A percentile compares a stretch with the other conserved stretches of the same genome.
Conservation (phyloP, 139 green algal species). For the Helicosporidium sp. region DNA sequence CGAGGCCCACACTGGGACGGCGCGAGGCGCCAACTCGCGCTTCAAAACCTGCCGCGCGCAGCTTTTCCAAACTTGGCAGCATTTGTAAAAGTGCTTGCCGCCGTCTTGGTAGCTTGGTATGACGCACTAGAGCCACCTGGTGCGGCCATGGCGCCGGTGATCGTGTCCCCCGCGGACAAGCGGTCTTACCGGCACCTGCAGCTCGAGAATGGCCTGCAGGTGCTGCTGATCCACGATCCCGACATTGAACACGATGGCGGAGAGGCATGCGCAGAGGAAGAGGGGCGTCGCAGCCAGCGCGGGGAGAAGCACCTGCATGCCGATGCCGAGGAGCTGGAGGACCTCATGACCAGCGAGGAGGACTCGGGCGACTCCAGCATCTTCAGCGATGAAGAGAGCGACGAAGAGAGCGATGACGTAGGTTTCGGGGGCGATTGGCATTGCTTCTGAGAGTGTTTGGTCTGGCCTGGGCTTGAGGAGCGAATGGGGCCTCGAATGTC, state of each 20-base stretch:
- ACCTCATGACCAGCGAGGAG: conserved; percentile 17
- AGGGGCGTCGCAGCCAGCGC: not conserved
- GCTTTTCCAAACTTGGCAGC: too few relatives aligned
- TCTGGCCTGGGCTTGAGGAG: not conserved
- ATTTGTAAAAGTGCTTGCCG: too few relatives aligned
- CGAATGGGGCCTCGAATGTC: not conserved
- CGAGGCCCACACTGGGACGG: too few relatives aligned
- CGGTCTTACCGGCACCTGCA: conserved; percentile 38
- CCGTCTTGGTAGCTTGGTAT: too few relatives aligned
- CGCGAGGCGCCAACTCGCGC: too few relatives aligned
- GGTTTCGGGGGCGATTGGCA: too few relatives aligned
- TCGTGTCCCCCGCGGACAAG: conserved; percentile 36
- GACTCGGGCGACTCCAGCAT: conserved; percentile 19
- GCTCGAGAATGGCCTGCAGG: conserved; percentile 54
- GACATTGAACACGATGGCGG: conserved; percentile 31
- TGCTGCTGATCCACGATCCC: conserved; percentile 71
- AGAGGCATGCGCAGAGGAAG: not conserved
- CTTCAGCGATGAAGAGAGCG: conserved; percentile 1
- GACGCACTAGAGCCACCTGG: too few relatives aligned
- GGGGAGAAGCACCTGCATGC: conserved; percentile 10
- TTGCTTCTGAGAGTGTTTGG: too few relatives aligned
- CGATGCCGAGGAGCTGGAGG: conserved; percentile 10
- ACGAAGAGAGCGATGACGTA: not conserved
- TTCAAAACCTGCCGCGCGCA: too few relatives aligned
- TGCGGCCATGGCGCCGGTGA: not conserved